Evolutionary conservation across 2,329 filamentous ascomycete genomes (phyloP), one percentile per base, ranked within the genome.

Genomic region (Drechslerella stenobrocha): DNA sequence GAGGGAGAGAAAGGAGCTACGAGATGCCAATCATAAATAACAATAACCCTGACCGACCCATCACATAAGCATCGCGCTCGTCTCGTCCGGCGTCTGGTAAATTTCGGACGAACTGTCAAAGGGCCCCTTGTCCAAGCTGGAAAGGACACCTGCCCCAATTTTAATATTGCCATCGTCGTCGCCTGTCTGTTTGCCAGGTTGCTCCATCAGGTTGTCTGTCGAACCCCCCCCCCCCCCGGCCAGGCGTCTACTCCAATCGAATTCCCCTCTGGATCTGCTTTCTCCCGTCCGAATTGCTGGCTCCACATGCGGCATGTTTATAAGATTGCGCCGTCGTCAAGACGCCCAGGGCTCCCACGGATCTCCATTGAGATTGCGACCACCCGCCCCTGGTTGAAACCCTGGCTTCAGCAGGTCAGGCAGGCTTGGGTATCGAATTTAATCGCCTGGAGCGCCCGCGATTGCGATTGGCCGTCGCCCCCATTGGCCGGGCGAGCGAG

Each of bases 251-350:
- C 13, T 37, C 2, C 42, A 46, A 30, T 13, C 4, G 3, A 13
- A 22, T 46, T 30, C 28, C 28, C 28, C 28, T 30, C 28, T 11
- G 28, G 26, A 15, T 28, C 52, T n/a, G n/a, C n/a, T 35, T 30
- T 32, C 45, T 46, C 32, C 52, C 48, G 51, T 34, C 48, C 46
- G 52, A 65, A 51, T 34, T 53, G 46, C 60, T 65, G 35, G 40
- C 60, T 58, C 46, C 60, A 57, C 60, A 65, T 65, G 60, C 60
- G 60, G 60, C 60, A 65, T 58, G 53, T 59, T 65, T 59, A 53
- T 35, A 46, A 50, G 22, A 56, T 56, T 56, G 37, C 37, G 37
- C 37, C 37, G 37, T 42, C 2, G 37, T 42, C 52, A 52, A 37
- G 15, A 28, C 11, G 32, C 47, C 47, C 40, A 34, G 37, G 40